Evolutionary conservation across 2,329 filamentous ascomycete species (phyloP).

Genomic region (Alternaria sp.): DNA sequence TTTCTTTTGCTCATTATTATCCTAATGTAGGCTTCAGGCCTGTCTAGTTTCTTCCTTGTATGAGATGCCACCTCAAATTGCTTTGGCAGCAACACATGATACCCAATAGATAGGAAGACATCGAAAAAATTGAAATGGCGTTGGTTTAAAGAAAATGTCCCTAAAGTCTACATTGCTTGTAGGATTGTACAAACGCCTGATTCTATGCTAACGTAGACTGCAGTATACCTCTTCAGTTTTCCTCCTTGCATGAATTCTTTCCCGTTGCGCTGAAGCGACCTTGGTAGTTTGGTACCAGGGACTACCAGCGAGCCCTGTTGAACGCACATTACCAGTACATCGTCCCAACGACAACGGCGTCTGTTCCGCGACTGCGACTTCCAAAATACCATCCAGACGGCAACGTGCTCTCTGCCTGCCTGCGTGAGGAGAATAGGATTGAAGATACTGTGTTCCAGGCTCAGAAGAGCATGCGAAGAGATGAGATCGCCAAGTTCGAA

Average conservation of each 20-base stretch:
- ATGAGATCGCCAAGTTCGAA: not conserved
- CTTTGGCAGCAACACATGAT: conserved; percentile 8
- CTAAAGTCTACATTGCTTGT: not conserved
- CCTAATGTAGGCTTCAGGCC: not conserved
- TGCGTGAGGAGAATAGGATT: not conserved
- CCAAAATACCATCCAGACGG: not conserved
- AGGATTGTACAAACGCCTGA: not conserved
- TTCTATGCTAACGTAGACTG: not conserved
- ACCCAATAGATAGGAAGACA: conserved; percentile 13
- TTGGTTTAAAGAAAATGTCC: not conserved
- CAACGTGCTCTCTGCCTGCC: not conserved
- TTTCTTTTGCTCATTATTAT: not conserved
- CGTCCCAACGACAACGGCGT: not conserved
- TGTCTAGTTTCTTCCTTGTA: not conserved
- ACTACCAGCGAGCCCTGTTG: not conserved
- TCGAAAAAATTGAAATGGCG: conserved; percentile 3
- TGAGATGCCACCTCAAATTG: not conserved
- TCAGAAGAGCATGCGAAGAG: not conserved
- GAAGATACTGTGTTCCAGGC: not conserved
- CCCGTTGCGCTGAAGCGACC: not conserved
- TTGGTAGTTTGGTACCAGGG: not conserved
- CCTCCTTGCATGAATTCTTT: not conserved
- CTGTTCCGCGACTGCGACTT: not conserved
- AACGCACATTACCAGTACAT: not conserved
- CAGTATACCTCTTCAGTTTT: not conserved